phyloP scores from a whole-genome alignment of 73 alveolate species.

The Tetrahymena malaccensis region DNA sequence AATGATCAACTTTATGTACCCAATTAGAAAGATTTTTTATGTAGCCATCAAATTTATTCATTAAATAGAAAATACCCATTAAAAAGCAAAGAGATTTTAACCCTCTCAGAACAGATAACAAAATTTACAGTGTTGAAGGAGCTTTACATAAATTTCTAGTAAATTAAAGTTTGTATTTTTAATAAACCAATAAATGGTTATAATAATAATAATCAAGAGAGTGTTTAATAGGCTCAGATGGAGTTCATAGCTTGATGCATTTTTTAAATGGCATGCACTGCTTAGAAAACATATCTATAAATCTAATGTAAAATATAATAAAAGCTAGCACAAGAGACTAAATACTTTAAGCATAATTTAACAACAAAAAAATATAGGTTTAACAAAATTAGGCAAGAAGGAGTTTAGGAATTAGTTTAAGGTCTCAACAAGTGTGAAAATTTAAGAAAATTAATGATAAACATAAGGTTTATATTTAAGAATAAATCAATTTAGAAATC shows the following conservation, averaged over 20 bases:
- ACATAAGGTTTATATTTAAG: background rate
- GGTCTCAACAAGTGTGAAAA: background rate
- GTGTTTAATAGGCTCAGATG: background rate
- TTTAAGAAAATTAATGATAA: background rate
- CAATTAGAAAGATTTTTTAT: no score
- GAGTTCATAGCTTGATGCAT: background rate
- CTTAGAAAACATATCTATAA: background rate
- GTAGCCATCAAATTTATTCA: no score
- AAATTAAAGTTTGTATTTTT: background rate
- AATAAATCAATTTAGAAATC: background rate
- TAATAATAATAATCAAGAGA: background rate
- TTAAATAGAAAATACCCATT: background rate
- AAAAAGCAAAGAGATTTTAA: background rate
- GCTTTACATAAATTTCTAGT: background rate
- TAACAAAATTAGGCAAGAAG: background rate
- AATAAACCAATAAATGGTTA: background rate
- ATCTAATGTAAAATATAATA: background rate
- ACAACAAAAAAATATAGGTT: background rate
- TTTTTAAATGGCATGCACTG: background rate
- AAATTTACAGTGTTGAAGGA: background rate
- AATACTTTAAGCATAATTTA: background rate
- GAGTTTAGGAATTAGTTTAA: background rate
- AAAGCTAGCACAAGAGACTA: background rate
- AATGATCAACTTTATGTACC: background rate
- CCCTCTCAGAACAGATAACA: background rate